phyloP scores from a whole-genome alignment of 1,139 yeast genomes.

The Blastobotrys buckinghamii region DNA sequence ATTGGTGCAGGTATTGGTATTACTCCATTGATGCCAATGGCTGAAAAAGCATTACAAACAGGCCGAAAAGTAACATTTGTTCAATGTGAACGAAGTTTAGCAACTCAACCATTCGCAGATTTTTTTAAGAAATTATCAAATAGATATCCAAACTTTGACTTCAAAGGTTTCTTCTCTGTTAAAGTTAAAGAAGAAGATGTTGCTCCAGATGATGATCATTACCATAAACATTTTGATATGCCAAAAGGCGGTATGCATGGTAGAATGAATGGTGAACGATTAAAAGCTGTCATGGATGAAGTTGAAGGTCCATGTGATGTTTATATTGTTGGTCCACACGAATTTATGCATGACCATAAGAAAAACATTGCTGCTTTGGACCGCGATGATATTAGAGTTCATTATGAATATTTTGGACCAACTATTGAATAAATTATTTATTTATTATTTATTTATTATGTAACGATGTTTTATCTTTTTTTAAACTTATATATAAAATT shows the following conservation, averaged over 20 bases:
- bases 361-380: constrained; percentile 8
- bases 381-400: constrained; percentile 9
- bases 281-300: constrained; percentile 12
- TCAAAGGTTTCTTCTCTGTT: constrained; percentile 19
- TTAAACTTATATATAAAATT: background rate
- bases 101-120: constrained; percentile 20
- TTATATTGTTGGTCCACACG: constrained; percentile 23
- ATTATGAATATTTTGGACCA: constrained; percentile 17
- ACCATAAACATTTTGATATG: constrained; percentile 7
- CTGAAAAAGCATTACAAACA: constrained; percentile 34
- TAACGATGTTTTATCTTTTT: too few relatives aligned
- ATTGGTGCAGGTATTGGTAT: constrained; percentile 65
- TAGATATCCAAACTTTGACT: constrained; percentile 16
- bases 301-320: constrained; percentile 13
- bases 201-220: constrained; percentile 9
- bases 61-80: constrained; percentile 20
- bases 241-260: constrained; percentile 13
- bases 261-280: constrained; percentile 17
- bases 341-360: constrained; percentile 19
- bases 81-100: constrained; percentile 23
- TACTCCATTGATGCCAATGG: constrained; percentile 54
- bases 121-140: constrained; percentile 16
- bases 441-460: background rate
- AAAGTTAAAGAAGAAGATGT: constrained; percentile 5
- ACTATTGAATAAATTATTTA: constrained; percentile 5